Evolutionary conservation across 2,329 filamentous ascomycete genomes (phyloP), one percentile per base, ranked within the genome.

Genomic region (Neofusicoccum sp.): DNA sequence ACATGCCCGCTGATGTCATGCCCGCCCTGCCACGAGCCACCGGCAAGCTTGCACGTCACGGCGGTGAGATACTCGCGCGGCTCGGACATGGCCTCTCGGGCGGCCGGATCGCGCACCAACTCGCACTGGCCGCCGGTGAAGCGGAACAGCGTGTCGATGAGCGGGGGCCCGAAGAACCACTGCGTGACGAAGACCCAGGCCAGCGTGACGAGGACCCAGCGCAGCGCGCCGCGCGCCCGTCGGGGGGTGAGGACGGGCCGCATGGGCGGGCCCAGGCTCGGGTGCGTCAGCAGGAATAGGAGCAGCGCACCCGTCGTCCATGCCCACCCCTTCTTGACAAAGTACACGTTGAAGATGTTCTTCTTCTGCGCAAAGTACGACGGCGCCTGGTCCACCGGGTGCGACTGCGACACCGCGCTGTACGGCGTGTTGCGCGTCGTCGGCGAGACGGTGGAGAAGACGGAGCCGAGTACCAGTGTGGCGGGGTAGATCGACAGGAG

Each of bases 1-100:
- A 97, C 92, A 77, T 98, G 95, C 0, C 95, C 95, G 65, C 90
- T 95, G 69, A 99, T 94, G 77, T 99, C 95, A 77, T 98, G 93
- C 0, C 95, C 95, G n/a, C 95, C 95, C 64, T 82, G 86, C 95
- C 95, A 99, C 61, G 83, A 80, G 0, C 95, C 94, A 6, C 94
- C 94, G 0, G 87, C 86, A 3, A 88, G 83, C 79, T 92, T 95
- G 74, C 95, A 99, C 47, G 92, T 90, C 4, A 89, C 87, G 1
- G 89, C 88, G 1, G 90, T 94, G 47, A 93, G 79, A 65, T 88
- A 80, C 56, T 82, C 78, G 66, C 79, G 74, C 14, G 77, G 69
- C 39, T 81, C 79, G 63, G 71, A 67, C 43, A 77, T 74, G 4
- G 80, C 77, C 36, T 83, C 83, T 65, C 79, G 77, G 9, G 78